Percentiles rank a stretch among this genome's conserved stretches.
phyloP scores from a whole-genome alignment of 768 basidiomycete species.

The Tremella yokohamensis region DNA sequence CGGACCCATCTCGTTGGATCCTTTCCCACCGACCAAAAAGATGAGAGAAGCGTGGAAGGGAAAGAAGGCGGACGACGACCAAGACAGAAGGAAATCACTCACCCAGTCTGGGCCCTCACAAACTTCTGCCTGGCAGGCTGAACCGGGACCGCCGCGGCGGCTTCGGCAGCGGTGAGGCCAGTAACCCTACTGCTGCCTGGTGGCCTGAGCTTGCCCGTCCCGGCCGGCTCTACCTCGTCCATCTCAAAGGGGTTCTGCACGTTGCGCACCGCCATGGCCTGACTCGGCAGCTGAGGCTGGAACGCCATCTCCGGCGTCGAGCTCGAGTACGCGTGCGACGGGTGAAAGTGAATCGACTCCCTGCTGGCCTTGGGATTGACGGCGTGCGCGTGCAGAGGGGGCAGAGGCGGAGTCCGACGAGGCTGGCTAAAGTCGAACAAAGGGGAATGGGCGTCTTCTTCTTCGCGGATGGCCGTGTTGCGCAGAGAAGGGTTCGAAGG shows the following conservation, averaged over 20 bases:
- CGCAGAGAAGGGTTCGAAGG: conserved; percentile 4
- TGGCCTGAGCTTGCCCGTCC: conserved; percentile 7
- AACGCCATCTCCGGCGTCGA: conserved; percentile 16
- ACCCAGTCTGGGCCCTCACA: conserved; percentile 19
- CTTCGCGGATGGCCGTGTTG: background rate
- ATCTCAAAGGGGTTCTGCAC: conserved; percentile 29
- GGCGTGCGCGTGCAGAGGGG: too few species aligned
- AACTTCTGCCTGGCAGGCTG: conserved; percentile 24
- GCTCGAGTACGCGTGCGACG: conserved; percentile 9
- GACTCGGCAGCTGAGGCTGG: conserved; percentile 11
- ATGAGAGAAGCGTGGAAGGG: background rate
- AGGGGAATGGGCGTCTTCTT: too few species aligned
- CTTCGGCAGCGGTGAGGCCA: background rate
- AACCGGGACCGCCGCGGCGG: conserved; percentile 11
- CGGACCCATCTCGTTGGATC: background rate
- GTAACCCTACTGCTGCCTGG: background rate
- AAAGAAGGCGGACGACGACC: conserved; percentile 8
- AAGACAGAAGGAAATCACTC: conserved; percentile 6
- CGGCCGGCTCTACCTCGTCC: conserved; percentile 23
- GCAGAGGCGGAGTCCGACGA: background rate
- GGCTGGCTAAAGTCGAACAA: too few species aligned
- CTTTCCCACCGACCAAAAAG: background rate
- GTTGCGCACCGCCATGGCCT: conserved; percentile 2
- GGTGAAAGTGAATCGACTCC: conserved; percentile 13
- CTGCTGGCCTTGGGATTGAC: conserved; percentile 1